A percentile compares a stretch with the other conserved stretches of the same genome.
These are phyloP conservation scores for Lotmaria passim DNA, from an alignment of 208 protist genomes.

Conservation along the genomic window DNA sequence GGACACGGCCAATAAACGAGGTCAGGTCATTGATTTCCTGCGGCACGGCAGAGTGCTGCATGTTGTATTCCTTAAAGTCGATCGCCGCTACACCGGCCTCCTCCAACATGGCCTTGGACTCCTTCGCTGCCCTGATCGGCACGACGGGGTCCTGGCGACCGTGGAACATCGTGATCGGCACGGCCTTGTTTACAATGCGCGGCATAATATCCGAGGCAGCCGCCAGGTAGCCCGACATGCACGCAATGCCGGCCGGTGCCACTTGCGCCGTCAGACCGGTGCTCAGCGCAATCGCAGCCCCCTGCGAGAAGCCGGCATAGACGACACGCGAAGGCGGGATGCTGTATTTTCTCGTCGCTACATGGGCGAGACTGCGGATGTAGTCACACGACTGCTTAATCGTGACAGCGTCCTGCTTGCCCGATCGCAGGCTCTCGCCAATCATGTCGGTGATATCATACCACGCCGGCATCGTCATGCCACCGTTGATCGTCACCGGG, in stretches of 20 bases:
- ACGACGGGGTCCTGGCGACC: constrained; percentile 80
- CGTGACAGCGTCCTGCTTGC: constrained; percentile 48
- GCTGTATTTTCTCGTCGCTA: constrained; percentile 49
- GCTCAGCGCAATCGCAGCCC: constrained; percentile 80
- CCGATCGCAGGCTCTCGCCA: constrained; percentile 27
- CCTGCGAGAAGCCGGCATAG: constrained; percentile 93
- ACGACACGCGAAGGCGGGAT: constrained; percentile 81
- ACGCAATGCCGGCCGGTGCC: constrained; percentile 71
- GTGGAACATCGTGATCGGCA: constrained; percentile 80
- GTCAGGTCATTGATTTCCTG: constrained; percentile 79
- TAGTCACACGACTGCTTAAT: constrained; percentile 74
- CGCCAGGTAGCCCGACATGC: constrained; percentile 85
- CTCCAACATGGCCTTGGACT: constrained; percentile 55
- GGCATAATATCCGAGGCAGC: constrained; percentile 53
- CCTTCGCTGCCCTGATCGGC: constrained; percentile 52
- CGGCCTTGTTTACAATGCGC: constrained; percentile 35
- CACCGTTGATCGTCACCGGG: constrained; percentile 90
- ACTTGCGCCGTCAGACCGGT: constrained; percentile 61
- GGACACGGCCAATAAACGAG: constrained; percentile 55
- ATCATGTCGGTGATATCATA: constrained; percentile 86
- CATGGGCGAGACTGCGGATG: constrained; percentile 67
- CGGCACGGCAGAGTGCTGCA: constrained; percentile 75
- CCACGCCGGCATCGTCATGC: constrained; percentile 90
- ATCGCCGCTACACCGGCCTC: constrained; percentile 39
- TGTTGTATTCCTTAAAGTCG: constrained; percentile 76